Percentiles rank a stretch among this genome's conserved stretches.
Evolutionary conservation across 257 asterid species (phyloP).

Genomic region (Solanum lycopersicoides): DNA sequence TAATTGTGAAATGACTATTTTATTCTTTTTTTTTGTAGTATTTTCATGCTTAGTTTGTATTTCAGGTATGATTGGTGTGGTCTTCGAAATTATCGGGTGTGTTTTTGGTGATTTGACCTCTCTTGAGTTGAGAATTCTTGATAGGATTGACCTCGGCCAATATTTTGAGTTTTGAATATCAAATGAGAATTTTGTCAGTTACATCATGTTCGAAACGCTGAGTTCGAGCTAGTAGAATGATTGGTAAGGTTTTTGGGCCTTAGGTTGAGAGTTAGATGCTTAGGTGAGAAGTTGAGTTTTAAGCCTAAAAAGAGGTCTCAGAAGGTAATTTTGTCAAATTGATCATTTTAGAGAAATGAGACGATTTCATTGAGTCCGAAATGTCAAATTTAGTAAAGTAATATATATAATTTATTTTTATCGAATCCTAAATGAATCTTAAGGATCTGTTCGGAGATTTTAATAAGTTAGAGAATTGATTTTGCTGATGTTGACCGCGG

Average conservation of each 20-base stretch:
- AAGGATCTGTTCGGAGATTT: no score
- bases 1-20: background rate
- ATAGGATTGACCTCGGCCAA: background rate
- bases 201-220: background rate
- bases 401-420: no score
- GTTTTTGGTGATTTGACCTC: background rate
- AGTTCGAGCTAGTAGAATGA: background rate
- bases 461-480: background rate
- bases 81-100: background rate
- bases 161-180: background rate
- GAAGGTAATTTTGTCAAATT: no score
- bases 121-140: background rate
- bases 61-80: background rate
- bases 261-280: background rate
- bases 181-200: no score
- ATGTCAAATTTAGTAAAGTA: no score
- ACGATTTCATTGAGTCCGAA: background rate
- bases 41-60: background rate
- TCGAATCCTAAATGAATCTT: background rate
- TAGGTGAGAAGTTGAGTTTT: background rate
- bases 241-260: background rate
- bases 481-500: background rate
- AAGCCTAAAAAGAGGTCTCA: background rate
- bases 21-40: background rate
- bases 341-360: background rate